Evolutionary conservation across 2,329 filamentous ascomycete genomes (phyloP).

Genomic region (Mycocentrospora acerina): DNA sequence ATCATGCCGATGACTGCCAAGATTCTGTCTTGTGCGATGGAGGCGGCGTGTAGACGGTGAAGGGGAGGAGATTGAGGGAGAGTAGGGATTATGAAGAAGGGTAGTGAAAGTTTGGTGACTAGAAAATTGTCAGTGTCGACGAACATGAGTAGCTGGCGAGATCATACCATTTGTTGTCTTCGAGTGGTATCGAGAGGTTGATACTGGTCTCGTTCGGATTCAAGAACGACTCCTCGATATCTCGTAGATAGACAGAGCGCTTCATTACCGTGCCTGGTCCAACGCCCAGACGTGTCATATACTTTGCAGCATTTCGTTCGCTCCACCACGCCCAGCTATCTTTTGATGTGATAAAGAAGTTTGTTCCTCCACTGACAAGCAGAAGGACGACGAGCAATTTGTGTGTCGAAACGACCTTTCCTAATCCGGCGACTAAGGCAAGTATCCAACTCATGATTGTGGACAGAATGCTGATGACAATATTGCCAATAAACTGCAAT

Average conservation of each 20-base stretch:
- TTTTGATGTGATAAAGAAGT: slow-evolving; percentile 73
- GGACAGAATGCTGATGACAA: slow-evolving; percentile 72
- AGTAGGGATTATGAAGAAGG: slow-evolving; percentile 30
- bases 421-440: slow-evolving; percentile 64
- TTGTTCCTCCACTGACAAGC: slow-evolving; percentile 67
- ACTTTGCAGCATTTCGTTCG: slow-evolving; percentile 75
- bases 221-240: slow-evolving; percentile 68
- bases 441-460: slow-evolving; percentile 78
- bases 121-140: neutral
- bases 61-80: slow-evolving; percentile 23
- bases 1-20: slow-evolving; percentile 85
- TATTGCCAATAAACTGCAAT: slow-evolving; percentile 70
- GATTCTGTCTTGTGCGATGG: slow-evolving; percentile 75
- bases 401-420: slow-evolving; percentile 70
- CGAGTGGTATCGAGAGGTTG: slow-evolving; percentile 17
- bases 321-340: slow-evolving; percentile 79
- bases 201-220: slow-evolving; percentile 32
- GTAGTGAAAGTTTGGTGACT: slow-evolving; percentile 42
- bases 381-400: slow-evolving; percentile 71
- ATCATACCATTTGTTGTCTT: slow-evolving; percentile 33
- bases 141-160: neutral
- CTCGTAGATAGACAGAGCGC: slow-evolving; percentile 78
- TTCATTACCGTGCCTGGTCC: slow-evolving; percentile 78
- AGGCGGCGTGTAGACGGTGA: slow-evolving; percentile 55
- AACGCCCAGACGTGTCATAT: slow-evolving; percentile 81